Conservation (phyloP, 192 early-diverging fungal species). For the Entomortierella lignicola region DNA sequence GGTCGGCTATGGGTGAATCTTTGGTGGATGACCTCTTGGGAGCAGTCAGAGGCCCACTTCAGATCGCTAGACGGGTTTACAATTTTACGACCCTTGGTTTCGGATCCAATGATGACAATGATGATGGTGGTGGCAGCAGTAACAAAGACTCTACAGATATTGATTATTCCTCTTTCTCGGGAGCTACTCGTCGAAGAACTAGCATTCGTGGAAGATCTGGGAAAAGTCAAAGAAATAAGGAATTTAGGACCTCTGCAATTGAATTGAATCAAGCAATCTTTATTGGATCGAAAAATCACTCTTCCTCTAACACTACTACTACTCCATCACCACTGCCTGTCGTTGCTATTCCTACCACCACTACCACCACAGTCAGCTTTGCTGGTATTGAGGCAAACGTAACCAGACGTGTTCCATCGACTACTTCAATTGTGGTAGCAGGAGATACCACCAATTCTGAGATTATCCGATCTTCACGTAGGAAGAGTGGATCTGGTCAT, state of each 20-base stretch:
- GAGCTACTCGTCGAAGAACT: background rate
- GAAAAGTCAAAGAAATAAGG: slow-evolving; percentile 10
- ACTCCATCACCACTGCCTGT: background rate
- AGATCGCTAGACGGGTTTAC: slow-evolving; percentile 41
- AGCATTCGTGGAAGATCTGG: slow-evolving; percentile 4
- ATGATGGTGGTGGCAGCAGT: background rate
- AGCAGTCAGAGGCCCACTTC: slow-evolving; percentile 34
- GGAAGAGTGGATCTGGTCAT: slow-evolving; percentile 11
- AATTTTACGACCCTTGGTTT: slow-evolving; percentile 34
- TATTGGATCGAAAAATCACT: background rate
- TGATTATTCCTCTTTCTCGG: background rate
- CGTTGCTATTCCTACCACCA: background rate
- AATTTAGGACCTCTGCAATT: slow-evolving; percentile 22
- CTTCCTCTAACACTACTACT: background rate
- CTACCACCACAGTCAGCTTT: background rate
- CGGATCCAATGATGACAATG: background rate
- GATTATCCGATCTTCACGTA: background rate
- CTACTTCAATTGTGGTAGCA: background rate
- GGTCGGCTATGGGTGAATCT: slow-evolving; percentile 45
- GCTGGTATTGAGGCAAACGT: background rate
- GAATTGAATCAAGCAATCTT: slow-evolving; percentile 24
- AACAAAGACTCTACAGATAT: slow-evolving; percentile 4
- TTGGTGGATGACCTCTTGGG: slow-evolving; percentile 43
- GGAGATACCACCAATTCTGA: background rate
- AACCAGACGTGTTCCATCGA: background rate